Conservation (phyloP, 768 basidiomycete genomes). For the Russula ochroleuca region DNA sequence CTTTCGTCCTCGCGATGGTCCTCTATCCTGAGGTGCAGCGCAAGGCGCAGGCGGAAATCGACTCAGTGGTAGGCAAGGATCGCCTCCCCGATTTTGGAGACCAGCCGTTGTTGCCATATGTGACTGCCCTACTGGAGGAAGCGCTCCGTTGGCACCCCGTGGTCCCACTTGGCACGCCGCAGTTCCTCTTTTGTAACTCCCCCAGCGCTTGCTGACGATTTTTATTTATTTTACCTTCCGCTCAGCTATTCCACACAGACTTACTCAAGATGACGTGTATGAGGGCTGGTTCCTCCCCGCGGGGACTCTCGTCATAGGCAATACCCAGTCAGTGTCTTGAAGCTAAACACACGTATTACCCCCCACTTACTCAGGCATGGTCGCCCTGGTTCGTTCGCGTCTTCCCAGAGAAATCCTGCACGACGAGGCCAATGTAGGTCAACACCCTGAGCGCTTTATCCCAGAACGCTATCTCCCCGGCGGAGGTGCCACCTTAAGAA, state of each 20-base stretch:
- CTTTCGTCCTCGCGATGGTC: conserved; percentile 34
- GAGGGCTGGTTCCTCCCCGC: conserved; percentile 28
- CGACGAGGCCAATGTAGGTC: conserved; percentile 11
- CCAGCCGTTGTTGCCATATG: conserved; percentile 25
- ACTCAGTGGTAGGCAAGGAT: conserved; percentile 28
- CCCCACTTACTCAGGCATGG: neutral
- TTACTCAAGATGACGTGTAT: conserved; percentile 27
- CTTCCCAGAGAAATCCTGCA: conserved; percentile 24
- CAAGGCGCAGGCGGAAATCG: conserved; percentile 32
- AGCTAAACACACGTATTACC: neutral
- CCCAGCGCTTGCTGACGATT: neutral
- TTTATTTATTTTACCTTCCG: neutral
- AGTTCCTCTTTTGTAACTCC: too few species aligned
- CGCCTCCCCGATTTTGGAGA: conserved; percentile 31
- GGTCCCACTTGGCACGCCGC: conserved; percentile 19
- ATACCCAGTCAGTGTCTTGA: conserved; percentile 19
- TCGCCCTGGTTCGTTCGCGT: too few species aligned
- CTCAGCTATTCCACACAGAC: conserved; percentile 4
- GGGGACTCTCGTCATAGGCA: conserved; percentile 27
- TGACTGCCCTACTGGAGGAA: conserved; percentile 30
- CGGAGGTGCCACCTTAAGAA: neutral
- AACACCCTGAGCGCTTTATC: conserved; percentile 7
- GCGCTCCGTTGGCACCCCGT: conserved; percentile 28
- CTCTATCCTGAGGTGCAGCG: conserved; percentile 30
- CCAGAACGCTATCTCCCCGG: conserved; percentile 8